These are phyloP conservation scores for Barnettozyma botsteinii DNA, from an alignment of 805 yeast genomes.

Conservation along the genomic window DNA sequence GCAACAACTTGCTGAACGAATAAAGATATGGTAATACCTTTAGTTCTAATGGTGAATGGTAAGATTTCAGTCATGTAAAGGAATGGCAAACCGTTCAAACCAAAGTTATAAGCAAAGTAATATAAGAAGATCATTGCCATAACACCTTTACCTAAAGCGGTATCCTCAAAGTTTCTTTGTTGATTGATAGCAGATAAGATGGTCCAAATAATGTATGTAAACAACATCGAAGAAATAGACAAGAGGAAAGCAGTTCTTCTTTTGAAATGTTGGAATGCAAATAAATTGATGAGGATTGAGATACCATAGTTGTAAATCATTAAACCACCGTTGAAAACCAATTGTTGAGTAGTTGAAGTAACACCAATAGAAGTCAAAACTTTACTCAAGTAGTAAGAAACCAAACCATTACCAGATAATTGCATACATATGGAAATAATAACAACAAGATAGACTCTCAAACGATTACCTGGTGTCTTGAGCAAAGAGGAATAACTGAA, in stretches of 20 bases:
- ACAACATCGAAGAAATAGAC: constrained; percentile 30
- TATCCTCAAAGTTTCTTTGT: constrained; percentile 33
- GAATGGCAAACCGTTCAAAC: constrained; percentile 40
- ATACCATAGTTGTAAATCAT: constrained; percentile 38
- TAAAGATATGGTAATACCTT: constrained; percentile 20
- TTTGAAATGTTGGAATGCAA: constrained; percentile 23
- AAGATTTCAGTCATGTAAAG: constrained; percentile 38
- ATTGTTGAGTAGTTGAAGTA: constrained; percentile 36
- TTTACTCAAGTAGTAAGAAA: constrained; percentile 42
- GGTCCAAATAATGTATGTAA: constrained; percentile 37
- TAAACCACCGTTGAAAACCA: constrained; percentile 43
- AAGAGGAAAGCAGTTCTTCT: constrained; percentile 33
- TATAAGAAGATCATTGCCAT: constrained; percentile 44
- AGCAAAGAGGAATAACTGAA: constrained; percentile 34
- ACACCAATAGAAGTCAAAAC: constrained; percentile 49
- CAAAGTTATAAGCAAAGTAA: constrained; percentile 35
- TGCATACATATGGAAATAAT: constrained; percentile 34
- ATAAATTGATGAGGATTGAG: constrained; percentile 24
- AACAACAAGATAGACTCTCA: constrained; percentile 32
- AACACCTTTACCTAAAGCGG: constrained; percentile 37
- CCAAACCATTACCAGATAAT: constrained; percentile 45
- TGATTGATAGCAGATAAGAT: constrained; percentile 39
- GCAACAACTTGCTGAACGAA: constrained; percentile 16
- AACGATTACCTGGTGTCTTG: constrained; percentile 32
- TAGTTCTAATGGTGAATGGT: constrained; percentile 27